Percentiles rank a stretch among this genome's conserved stretches.
phyloP scores from a whole-genome alignment of 106 monocot genomes.

The Allium cepa region DNA sequence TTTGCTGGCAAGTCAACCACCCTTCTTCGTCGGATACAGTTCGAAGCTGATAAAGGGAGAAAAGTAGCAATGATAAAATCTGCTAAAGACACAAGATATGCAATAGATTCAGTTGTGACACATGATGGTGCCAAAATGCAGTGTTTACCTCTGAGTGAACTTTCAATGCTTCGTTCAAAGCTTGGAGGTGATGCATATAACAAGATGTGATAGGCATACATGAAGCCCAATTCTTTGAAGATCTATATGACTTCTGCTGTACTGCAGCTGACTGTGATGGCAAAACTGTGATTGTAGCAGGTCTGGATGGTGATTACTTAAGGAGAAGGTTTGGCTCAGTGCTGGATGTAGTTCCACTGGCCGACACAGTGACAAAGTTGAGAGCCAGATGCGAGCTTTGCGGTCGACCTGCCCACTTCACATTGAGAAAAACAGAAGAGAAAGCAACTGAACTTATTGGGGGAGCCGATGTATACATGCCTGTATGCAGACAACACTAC shows the following conservation, averaged over 20 bases:
- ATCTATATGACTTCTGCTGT: slow-evolving; percentile 82
- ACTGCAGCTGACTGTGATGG: slow-evolving; percentile 85
- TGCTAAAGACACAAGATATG: slow-evolving; percentile 74
- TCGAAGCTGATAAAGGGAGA: slow-evolving; percentile 53
- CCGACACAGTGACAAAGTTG: slow-evolving; percentile 77
- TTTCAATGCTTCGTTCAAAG: slow-evolving; percentile 38
- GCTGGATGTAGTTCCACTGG: slow-evolving; percentile 76
- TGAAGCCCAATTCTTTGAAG: slow-evolving; percentile 92
- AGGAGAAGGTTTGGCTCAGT: slow-evolving; percentile 87
- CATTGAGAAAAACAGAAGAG: slow-evolving; percentile 72
- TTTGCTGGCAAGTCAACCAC: slow-evolving; percentile 94
- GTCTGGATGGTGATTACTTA: slow-evolving; percentile 88
- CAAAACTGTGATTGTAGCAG: slow-evolving; percentile 87
- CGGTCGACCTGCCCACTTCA: slow-evolving; percentile 61
- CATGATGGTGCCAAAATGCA: slow-evolving; percentile 80
- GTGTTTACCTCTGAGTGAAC: slow-evolving; percentile 63
- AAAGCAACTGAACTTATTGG: slow-evolving; percentile 73
- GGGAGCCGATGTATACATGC: slow-evolving; percentile 90
- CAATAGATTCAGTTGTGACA: slow-evolving; percentile 55
- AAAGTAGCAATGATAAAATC: slow-evolving; percentile 74
- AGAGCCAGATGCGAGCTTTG: slow-evolving; percentile 73
- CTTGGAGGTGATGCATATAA: slow-evolving; percentile 58
- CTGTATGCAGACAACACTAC: slow-evolving; percentile 74
- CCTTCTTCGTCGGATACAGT: slow-evolving; percentile 58
- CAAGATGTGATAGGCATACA: slow-evolving; percentile 95